Percentiles rank a stretch among this genome's conserved stretches.
Evolutionary conservation across 495 filamentous ascomycete genomes (phyloP).

Genomic region (Penicilliopsis zonata): DNA sequence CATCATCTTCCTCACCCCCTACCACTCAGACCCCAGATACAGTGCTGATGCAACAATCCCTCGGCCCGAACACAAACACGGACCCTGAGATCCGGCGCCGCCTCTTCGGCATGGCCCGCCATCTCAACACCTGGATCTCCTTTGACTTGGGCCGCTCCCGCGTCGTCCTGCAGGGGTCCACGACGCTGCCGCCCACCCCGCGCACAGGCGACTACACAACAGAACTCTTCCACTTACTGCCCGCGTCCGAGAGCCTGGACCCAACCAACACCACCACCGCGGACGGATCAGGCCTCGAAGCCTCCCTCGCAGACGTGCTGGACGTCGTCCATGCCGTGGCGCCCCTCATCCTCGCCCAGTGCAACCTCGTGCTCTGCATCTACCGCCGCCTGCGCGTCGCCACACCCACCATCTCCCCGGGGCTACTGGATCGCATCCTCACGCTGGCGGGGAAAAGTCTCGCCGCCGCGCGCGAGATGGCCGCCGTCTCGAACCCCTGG

Average conservation of each 20-base stretch:
- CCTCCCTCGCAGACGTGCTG: slow-evolving; percentile 11
- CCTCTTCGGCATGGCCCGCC: slow-evolving; percentile 29
- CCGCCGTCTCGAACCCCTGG: slow-evolving; percentile 28
- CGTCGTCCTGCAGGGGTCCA: slow-evolving; percentile 20
- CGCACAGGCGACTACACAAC: slow-evolving; percentile 19
- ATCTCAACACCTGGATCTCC: slow-evolving; percentile 33
- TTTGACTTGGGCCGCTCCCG: slow-evolving; percentile 39
- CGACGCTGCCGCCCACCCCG: slow-evolving; percentile 8
- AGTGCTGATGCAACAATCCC: slow-evolving; percentile 4
- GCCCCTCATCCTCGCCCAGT: slow-evolving; percentile 28
- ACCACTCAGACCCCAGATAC: no score
- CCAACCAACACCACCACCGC: slow-evolving; percentile 14
- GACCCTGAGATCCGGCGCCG: slow-evolving; percentile 22
- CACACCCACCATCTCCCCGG: slow-evolving; percentile 19
- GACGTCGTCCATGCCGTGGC: slow-evolving; percentile 19
- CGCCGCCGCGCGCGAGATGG: slow-evolving; percentile 20
- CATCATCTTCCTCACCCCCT: slow-evolving; percentile 7
- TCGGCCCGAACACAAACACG: slow-evolving; percentile 6
- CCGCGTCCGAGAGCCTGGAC: slow-evolving; percentile 22
- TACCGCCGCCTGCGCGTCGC: slow-evolving; percentile 30
- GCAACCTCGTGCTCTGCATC: slow-evolving; percentile 36
- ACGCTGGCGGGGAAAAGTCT: slow-evolving; percentile 14
- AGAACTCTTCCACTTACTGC: slow-evolving; percentile 26
- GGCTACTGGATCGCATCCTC: slow-evolving; percentile 15
- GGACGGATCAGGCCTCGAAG: slow-evolving; percentile 17